A percentile compares a stretch with the other conserved stretches of the same genome.
phyloP scores from a whole-genome alignment of 1,284 basidiomycete genomes.

The Trametes polyzona region DNA sequence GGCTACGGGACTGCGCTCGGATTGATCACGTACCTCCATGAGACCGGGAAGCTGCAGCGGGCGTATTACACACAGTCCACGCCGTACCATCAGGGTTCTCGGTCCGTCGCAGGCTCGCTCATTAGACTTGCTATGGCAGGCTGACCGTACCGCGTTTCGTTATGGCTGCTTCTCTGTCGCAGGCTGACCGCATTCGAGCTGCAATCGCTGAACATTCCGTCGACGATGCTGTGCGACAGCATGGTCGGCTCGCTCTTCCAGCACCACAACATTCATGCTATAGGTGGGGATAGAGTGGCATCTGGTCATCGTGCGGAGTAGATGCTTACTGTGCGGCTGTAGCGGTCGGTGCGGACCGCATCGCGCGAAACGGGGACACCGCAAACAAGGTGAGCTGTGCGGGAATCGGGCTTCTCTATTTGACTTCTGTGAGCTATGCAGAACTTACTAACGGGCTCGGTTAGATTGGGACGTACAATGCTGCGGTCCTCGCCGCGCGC shows the following conservation, averaged over 20 bases:
- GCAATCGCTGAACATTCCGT: conserved; percentile 78
- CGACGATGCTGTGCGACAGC: conserved; percentile 93
- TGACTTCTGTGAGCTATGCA: neutral
- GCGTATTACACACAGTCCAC: conserved; percentile 93
- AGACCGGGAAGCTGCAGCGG: conserved; percentile 72
- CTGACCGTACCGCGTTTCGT: neutral
- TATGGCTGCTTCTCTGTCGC: neutral
- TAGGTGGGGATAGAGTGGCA: conserved; percentile 54
- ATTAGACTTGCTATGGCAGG: neutral
- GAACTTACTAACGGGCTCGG: conserved; percentile 3
- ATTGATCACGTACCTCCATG: conserved; percentile 88
- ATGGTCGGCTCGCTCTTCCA: conserved; percentile 94
- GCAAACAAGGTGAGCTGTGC: conserved; percentile 78
- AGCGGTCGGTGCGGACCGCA: conserved; percentile 86
- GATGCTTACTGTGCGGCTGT: neutral
- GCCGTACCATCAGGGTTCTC: conserved; percentile 90
- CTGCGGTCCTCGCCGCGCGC: conserved; percentile 83
- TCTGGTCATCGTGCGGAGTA: neutral
- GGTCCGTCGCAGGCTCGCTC: conserved; percentile 42
- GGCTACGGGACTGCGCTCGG: conserved; percentile 94
- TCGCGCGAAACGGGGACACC: conserved; percentile 90
- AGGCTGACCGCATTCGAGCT: conserved; percentile 89
- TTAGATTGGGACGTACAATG: conserved; percentile 90
- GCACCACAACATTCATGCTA: conserved; percentile 83
- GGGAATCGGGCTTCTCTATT: neutral